Evolutionary conservation across 164 flowering plant species (phyloP).

Genomic region (Sextonia rubra): DNA sequence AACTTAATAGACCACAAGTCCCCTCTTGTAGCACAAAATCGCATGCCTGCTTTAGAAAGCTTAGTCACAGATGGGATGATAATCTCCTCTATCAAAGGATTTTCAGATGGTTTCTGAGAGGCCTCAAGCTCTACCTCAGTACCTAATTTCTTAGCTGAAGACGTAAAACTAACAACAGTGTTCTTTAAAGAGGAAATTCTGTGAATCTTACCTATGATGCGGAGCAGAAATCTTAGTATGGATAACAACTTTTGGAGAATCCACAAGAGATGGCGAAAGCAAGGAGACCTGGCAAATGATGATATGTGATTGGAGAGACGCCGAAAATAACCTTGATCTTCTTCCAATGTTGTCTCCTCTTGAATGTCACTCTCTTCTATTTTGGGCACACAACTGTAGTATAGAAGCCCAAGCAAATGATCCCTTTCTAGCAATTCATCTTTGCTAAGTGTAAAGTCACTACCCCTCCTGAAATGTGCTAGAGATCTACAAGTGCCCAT

Average conservation of each 20-base stretch:
- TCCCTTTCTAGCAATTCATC: background rate
- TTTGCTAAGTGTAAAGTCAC: background rate
- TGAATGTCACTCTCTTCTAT: background rate
- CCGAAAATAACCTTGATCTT: background rate
- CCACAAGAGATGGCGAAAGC: background rate
- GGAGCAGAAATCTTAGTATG: background rate
- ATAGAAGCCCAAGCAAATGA: conserved; percentile 19
- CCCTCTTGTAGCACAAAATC: conserved; percentile 4
- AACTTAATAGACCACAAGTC: conserved; percentile 16
- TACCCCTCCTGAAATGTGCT: conserved; percentile 9
- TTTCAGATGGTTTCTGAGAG: background rate
- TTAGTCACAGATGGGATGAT: conserved; percentile 13
- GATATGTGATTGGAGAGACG: background rate
- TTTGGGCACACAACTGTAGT: conserved; percentile 10
- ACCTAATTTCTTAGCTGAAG: background rate
- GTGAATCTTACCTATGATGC: background rate
- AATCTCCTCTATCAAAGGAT: conserved; percentile 18
- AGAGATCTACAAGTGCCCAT: conserved; percentile 7
- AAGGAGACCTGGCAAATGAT: background rate
- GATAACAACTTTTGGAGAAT: background rate
- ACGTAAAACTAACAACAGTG: background rate
- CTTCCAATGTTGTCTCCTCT: background rate
- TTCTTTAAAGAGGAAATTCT: background rate
- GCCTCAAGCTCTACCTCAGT: background rate
- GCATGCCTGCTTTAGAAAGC: conserved; percentile 10